A percentile compares a stretch with the other conserved stretches of the same genome.
These are phyloP conservation scores for Backusella circina DNA, from an alignment of 192 early-diverging fungal species.

Conservation along the genomic window DNA sequence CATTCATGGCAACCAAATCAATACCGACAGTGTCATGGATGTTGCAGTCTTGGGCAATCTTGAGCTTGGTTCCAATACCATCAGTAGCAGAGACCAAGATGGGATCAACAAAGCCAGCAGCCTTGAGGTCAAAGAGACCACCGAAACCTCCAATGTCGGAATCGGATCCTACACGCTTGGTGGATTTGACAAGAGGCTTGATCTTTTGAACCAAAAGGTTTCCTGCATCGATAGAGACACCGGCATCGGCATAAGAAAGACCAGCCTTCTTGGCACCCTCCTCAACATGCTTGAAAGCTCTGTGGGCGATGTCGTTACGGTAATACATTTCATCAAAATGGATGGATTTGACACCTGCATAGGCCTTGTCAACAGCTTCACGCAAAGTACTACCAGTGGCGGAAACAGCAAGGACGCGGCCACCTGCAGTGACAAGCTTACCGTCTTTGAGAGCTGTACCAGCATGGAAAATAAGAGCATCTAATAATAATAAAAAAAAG, in stretches of 20 bases:
- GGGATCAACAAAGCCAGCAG: slow-evolving; percentile 88
- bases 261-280: slow-evolving; percentile 42
- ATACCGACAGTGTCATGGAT: slow-evolving; percentile 95
- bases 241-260: slow-evolving; percentile 93
- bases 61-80: slow-evolving; percentile 98
- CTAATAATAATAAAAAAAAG: slow-evolving; percentile 10
- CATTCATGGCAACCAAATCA: slow-evolving; percentile 99
- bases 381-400: slow-evolving; percentile 71
- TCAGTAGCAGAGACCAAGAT: slow-evolving; percentile 98
- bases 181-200: slow-evolving; percentile 94
- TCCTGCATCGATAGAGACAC: slow-evolving; percentile 95
- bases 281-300: slow-evolving; percentile 43
- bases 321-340: slow-evolving; percentile 87
- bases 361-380: slow-evolving; percentile 77
- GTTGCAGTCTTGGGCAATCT: slow-evolving; percentile 82
- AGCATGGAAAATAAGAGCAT: slow-evolving; percentile 85
- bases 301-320: slow-evolving; percentile 87
- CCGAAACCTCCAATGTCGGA: slow-evolving; percentile 99
- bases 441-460: slow-evolving; percentile 67
- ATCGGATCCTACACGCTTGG: slow-evolving; percentile 88
- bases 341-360: slow-evolving; percentile 60
- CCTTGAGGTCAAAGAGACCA: slow-evolving; percentile 94
- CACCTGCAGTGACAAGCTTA: slow-evolving; percentile 82
- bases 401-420: slow-evolving; percentile 93
- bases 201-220: slow-evolving; percentile 94